Base-by-base conservation (phyloP, 2,329 filamentous ascomycete genomes). In the Colletotrichum camelliae region DNA sequence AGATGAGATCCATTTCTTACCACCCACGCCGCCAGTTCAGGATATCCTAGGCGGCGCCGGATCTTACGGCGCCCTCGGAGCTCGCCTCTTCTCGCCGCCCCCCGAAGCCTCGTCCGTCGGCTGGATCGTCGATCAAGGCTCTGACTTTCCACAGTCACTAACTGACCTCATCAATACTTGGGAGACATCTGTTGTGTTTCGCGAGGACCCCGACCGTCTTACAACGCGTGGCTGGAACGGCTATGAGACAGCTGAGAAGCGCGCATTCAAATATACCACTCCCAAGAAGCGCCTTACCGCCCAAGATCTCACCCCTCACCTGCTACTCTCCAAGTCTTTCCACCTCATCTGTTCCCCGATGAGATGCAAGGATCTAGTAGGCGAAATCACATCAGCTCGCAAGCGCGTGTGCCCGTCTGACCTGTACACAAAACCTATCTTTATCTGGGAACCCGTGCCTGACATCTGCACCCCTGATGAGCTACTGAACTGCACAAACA, bases 391-490 rank as follows among this genome's bases (percentile, higher is more conserved):
- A 7, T 85, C 88, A 5, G 89, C 92, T 35, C 87, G 91, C 10
- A 89, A 88, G 80, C 84, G 84, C 10, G 77, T 86, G 29, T 76
- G 79, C 16, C 77, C 84, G 1, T 76, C 79, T 6, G 82, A 84
- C 61, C 76, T 80, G 13, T 88, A 87, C 78, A 80, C 87, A 1
- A 90, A 90, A 64, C 94, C 96, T 1, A 85, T 96, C 8, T 95
- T 98, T 82, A 91, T 98, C 68, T 99, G 96, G 96, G 97, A 99
- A 83, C 97, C 97, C 1, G 94, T 98, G 2, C 97, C 97, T 2
- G 95, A 98, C 84, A 89, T 95, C 1, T 98, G 96, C 83, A 93
- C 91, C 0, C 93, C 95, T 0, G 91, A 92, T 57, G 89, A 93
- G 81, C 85, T 93, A 33, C 86, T 93, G 13, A 92, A 92, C 80